phyloP scores from a whole-genome alignment of 1,284 basidiomycete genomes.

The Stygiomarasmius scandens region DNA sequence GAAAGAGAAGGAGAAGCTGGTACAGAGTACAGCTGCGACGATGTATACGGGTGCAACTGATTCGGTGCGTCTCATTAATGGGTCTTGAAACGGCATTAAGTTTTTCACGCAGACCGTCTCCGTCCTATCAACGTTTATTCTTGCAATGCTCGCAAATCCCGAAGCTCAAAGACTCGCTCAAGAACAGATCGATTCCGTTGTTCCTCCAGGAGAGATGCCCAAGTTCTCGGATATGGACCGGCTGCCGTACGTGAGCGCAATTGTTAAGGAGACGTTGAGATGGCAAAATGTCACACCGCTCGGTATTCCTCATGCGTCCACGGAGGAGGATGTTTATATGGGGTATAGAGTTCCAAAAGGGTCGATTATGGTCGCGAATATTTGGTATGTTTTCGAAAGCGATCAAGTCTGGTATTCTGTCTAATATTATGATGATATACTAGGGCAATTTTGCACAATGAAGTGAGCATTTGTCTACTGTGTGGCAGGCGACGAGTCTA shows the following conservation, averaged over 20 bases:
- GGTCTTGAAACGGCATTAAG: too few relatives aligned
- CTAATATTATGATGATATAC: too few relatives aligned
- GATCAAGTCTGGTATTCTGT: too few relatives aligned
- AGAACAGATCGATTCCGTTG: constrained; percentile 35
- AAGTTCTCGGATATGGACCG: constrained; percentile 28
- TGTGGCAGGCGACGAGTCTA: too few relatives aligned
- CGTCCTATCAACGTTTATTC: constrained; percentile 31
- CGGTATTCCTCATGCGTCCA: constrained; percentile 31
- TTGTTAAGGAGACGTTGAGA: constrained; percentile 37
- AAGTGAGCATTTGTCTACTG: too few relatives aligned
- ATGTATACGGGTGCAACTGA: constrained; percentile 30
- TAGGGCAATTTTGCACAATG: constrained; percentile 23
- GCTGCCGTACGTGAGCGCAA: constrained; percentile 38
- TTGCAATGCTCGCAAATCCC: constrained; percentile 40
- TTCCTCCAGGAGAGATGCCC: constrained; percentile 34
- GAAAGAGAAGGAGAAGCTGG: constrained; percentile 34
- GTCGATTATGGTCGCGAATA: constrained; percentile 31
- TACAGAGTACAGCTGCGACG: constrained; percentile 42
- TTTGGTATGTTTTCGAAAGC: too few relatives aligned
- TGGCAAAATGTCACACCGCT: constrained; percentile 39
- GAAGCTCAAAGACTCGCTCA: constrained; percentile 36
- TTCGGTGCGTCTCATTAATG: constrained; percentile 24
- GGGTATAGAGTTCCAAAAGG: constrained; percentile 37
- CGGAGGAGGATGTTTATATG: constrained; percentile 33
- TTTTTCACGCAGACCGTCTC: constrained; percentile 20